phyloP scores from a whole-genome alignment of 306 rosid genomes.

The Sindora glabra region DNA sequence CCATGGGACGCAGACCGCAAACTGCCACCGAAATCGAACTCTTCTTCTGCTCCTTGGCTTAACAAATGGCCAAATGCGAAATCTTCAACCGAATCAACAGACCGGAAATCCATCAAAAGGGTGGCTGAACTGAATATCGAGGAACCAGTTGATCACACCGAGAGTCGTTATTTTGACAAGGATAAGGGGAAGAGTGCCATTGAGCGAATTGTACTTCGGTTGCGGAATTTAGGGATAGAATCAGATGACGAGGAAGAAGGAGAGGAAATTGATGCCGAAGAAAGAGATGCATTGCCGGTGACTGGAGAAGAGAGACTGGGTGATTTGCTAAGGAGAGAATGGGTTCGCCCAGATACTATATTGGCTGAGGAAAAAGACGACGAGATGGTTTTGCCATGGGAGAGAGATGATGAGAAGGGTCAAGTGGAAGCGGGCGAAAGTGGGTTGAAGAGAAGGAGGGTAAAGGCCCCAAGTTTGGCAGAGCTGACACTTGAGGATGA shows the following conservation, averaged over 20 bases:
- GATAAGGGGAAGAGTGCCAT: slow-evolving; percentile 56
- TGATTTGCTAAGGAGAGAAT: slow-evolving; percentile 66
- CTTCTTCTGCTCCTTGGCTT: slow-evolving; percentile 52
- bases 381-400: slow-evolving; percentile 58
- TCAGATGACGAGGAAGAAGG: slow-evolving; percentile 47
- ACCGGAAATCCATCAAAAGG: slow-evolving; percentile 14
- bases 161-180: slow-evolving; percentile 19
- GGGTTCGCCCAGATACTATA: slow-evolving; percentile 63
- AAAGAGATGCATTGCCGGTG: slow-evolving; percentile 23
- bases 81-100: slow-evolving; percentile 4
- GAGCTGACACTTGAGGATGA: slow-evolving; percentile 82
- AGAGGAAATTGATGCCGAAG: slow-evolving; percentile 20
- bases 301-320: slow-evolving; percentile 78
- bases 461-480: slow-evolving; percentile 52
- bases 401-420: slow-evolving; percentile 39
- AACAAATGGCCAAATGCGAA: slow-evolving; percentile 45
- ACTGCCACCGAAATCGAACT: slow-evolving; percentile 28
- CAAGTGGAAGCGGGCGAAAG: slow-evolving; percentile 34
- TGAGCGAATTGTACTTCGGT: slow-evolving; percentile 64
- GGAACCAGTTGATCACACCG: slow-evolving; percentile 19
- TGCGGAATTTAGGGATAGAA: slow-evolving; percentile 56
- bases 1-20: not conserved
- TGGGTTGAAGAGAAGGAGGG: slow-evolving; percentile 37
- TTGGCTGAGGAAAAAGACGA: slow-evolving; percentile 25
- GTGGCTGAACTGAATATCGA: slow-evolving; percentile 8